Percentiles rank a stretch among this genome's conserved stretches.
phyloP scores from a whole-genome alignment of 2,329 filamentous ascomycete genomes.

The Fusarium nurragi region DNA sequence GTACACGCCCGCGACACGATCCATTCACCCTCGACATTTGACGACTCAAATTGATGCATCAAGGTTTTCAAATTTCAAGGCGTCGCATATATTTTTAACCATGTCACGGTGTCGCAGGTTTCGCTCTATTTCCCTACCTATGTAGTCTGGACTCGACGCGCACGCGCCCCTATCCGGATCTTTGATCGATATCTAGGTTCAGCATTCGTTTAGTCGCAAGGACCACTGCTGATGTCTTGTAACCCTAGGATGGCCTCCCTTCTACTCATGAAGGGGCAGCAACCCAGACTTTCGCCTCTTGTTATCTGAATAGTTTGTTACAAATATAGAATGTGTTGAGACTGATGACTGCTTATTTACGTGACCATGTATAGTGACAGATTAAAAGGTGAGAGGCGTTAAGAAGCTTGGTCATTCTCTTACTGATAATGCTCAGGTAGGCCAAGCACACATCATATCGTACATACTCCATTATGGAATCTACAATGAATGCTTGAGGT shows the following conservation, averaged over 20 bases:
- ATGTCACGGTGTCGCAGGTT: slow-evolving; percentile 43
- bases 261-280: slow-evolving; percentile 26
- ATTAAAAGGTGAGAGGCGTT: background rate
- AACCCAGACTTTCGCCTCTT: slow-evolving; percentile 31
- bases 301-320: slow-evolving; percentile 36
- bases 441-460: background rate
- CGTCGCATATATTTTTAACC: slow-evolving; percentile 40
- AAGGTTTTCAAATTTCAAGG: slow-evolving; percentile 31
- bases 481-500: background rate
- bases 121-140: slow-evolving; percentile 15
- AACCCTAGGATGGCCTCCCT: slow-evolving; percentile 44
- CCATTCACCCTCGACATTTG: slow-evolving; percentile 5
- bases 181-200: slow-evolving; percentile 40
- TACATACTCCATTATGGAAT: background rate
- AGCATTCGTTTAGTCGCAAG: slow-evolving; percentile 43
- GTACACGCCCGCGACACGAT: slow-evolving; percentile 16
- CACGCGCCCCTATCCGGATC: slow-evolving; percentile 22
- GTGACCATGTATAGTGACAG: slow-evolving; percentile 9
- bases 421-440: slow-evolving; percentile 18
- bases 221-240: slow-evolving; percentile 45
- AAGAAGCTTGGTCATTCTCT: background rate
- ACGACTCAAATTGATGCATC: slow-evolving; percentile 32
- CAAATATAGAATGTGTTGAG: slow-evolving; percentile 35
- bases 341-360: background rate
- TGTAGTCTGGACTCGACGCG: slow-evolving; percentile 28